Evolutionary conservation across 1,139 yeast species (phyloP), one percentile per base, ranked within the genome.

Genomic region (Scheffersomyces illinoinensis): DNA sequence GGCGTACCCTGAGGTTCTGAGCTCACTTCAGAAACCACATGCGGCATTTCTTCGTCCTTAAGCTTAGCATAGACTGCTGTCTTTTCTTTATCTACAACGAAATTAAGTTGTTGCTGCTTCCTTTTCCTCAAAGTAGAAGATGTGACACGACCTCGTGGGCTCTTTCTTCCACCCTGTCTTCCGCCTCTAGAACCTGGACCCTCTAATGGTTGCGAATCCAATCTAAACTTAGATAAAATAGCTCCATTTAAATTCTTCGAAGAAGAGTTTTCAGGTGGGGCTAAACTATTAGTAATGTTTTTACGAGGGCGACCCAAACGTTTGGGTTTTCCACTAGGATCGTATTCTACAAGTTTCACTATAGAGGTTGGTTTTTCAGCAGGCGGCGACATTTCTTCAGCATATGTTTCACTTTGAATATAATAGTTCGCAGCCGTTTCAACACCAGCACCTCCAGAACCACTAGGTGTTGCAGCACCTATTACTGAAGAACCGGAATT

Each of bases 111-210:
- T 54, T 71, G 76, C 53, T 66, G 68, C 53, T 71, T 69, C 56
- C 68, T 64, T 56, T 66, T 71, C 50, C 67, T 64, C 3, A 70
- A 53, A 1, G 68, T 61, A 10, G 67, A 70, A 1, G 69, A 60
- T 3, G 77, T 72, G 20, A 76, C 61, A 59, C 70, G 68, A 0
- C 82, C 82, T 50, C 72, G 66, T 17, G 76, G 73, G 5, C 62
- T 58, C 48, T 67, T 64, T 52, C 68, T 58, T 1, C 62, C 61
- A 1, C 68, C 68, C 17, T 57, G 54, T 56, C 70, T 72, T 1
- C 83, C 84, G 2, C 84, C 84, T 14, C 83, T 68, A 2, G 83
- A 78, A 0, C 84, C 84, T 0, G 83, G 82, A 0, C 84, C 84
- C 58, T 72, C 77, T 0, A 79, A 65, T 0, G 84, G 84, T 46